Percentiles rank a stretch among this genome's conserved stretches.
Conservation (phyloP, 2,329 filamentous ascomycete species). For the Arthrobotrys iridis region DNA sequence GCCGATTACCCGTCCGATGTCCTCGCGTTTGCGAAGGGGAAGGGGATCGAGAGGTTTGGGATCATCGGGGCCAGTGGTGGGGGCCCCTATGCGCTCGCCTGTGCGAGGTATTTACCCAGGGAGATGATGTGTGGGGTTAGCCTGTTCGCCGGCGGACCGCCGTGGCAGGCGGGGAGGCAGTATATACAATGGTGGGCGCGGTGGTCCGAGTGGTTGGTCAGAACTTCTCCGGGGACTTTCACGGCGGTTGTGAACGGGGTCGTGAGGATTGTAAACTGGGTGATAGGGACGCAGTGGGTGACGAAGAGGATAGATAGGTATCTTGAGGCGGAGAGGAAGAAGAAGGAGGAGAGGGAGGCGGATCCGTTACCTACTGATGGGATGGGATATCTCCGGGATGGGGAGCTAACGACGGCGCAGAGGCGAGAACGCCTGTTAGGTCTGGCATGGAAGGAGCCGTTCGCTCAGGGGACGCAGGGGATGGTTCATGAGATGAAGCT, state of each 20-base stretch:
- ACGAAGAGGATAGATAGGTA: slow-evolving; percentile 57
- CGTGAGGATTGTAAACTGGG: slow-evolving; percentile 56
- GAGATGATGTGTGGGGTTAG: slow-evolving; percentile 61
- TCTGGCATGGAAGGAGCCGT: slow-evolving; percentile 57
- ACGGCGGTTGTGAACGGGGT: slow-evolving; percentile 48
- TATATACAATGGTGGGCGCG: slow-evolving; percentile 59
- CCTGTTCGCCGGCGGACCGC: slow-evolving; percentile 61
- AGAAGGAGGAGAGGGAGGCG: slow-evolving; percentile 38
- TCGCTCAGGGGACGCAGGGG: slow-evolving; percentile 57
- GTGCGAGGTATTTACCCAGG: slow-evolving; percentile 32
- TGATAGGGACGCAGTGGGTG: slow-evolving; percentile 53
- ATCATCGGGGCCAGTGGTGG: slow-evolving; percentile 45
- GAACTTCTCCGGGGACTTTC: slow-evolving; percentile 57
- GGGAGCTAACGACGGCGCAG: slow-evolving; percentile 27
- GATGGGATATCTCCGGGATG: slow-evolving; percentile 16
- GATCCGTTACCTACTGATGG: neutral
- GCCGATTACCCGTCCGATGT: slow-evolving; percentile 50
- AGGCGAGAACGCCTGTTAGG: slow-evolving; percentile 51
- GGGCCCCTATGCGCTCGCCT: slow-evolving; percentile 47
- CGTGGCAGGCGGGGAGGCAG: slow-evolving; percentile 60
- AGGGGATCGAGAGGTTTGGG: slow-evolving; percentile 3
- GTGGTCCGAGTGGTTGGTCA: slow-evolving; percentile 52
- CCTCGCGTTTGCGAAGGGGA: slow-evolving; percentile 3
- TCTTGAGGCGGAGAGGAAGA: slow-evolving; percentile 54
- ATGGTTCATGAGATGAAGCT: slow-evolving; percentile 58